Base-by-base conservation (phyloP, 2,329 filamentous ascomycete genomes). In the Talaromyces sp. region DNA sequence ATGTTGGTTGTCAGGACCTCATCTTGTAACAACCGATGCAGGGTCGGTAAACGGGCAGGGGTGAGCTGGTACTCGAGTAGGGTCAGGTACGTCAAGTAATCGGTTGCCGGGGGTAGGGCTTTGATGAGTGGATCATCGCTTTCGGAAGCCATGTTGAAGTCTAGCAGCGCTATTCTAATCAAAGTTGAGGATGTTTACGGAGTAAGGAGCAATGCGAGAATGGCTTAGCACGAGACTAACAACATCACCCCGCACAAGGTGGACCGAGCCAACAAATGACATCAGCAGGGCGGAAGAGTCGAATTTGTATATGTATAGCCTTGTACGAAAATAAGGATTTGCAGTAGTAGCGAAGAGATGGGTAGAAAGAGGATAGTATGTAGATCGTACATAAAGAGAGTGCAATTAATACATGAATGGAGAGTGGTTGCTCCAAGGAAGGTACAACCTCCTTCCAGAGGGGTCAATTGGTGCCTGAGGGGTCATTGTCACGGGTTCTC, bases 1-100 rank as follows among this genome's bases (percentile, higher is more conserved):
- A 89, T 89, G 68, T 88, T 87, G 52, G 81, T 81, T 3, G 86
- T 87, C 41, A 89, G 74, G 56, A 81, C 83, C 66, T 84, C 81
- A 80, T 89, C 86, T 72, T 88, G 85, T 14, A 89, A 78, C 22
- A 89, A 79, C 41, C 81, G 77, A 70, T 87, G 86, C 27, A 89
- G 78, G 2, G 82, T 79, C 0, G 86, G 85, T 22, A 89, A 76
- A 62, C 83, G 86, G 63, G 85, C 82, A 41, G 81, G 79, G 8
- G 82, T 87, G 58, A 89, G 78, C 70, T 89, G 87, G 75, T 88
- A 87, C 71, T 89, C 87, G 61, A 89, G 75, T 50, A 89, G 79
- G 14, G 87, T 89, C 57, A 89, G 80, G 72, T 89, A 89, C n/a
- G 86, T 89, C 64, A 89, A 76, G 71, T 88, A 86, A 74, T 89